phyloP scores from a whole-genome alignment of 2,329 filamentous ascomycete species.

The Thielaviopsis musarum region DNA sequence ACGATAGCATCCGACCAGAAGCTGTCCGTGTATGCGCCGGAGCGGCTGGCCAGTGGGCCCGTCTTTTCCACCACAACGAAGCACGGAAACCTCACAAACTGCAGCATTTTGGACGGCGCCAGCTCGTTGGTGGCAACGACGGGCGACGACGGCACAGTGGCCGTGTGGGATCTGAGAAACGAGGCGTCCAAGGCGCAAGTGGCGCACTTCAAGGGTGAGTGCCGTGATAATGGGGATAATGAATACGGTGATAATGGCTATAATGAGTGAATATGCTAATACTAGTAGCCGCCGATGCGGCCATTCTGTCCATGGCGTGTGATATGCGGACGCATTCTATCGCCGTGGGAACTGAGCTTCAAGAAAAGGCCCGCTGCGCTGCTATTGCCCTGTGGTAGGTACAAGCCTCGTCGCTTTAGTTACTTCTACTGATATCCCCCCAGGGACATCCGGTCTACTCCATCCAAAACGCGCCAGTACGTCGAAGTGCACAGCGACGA shows the following conservation, averaged over 20 bases:
- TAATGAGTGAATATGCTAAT: neutral
- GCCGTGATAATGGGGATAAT: too few relatives aligned
- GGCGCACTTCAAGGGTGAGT: constrained; percentile 27
- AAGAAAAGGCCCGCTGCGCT: constrained; percentile 42
- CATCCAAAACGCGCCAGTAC: constrained; percentile 34
- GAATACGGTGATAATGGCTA: too few relatives aligned
- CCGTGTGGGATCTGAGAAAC: constrained; percentile 46
- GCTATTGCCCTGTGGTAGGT: constrained; percentile 44
- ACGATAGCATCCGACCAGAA: constrained; percentile 8
- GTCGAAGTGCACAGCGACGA: constrained; percentile 52
- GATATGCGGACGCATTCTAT: constrained; percentile 39
- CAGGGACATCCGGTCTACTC: constrained; percentile 41
- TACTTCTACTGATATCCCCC: neutral
- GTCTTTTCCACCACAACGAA: constrained; percentile 22
- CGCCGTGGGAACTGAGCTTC: constrained; percentile 57
- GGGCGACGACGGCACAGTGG: constrained; percentile 53
- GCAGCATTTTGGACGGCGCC: constrained; percentile 36
- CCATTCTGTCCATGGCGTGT: constrained; percentile 51
- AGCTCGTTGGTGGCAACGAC: constrained; percentile 47
- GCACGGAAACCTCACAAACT: constrained; percentile 47
- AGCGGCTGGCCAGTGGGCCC: constrained; percentile 31
- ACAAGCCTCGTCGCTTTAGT: neutral
- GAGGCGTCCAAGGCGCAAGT: constrained; percentile 24
- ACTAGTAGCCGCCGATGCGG: constrained; percentile 15
- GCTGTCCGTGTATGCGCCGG: constrained; percentile 7